Base-by-base conservation (phyloP, 371 early-diverging fungal species). In the Globomyces sp. region DNA sequence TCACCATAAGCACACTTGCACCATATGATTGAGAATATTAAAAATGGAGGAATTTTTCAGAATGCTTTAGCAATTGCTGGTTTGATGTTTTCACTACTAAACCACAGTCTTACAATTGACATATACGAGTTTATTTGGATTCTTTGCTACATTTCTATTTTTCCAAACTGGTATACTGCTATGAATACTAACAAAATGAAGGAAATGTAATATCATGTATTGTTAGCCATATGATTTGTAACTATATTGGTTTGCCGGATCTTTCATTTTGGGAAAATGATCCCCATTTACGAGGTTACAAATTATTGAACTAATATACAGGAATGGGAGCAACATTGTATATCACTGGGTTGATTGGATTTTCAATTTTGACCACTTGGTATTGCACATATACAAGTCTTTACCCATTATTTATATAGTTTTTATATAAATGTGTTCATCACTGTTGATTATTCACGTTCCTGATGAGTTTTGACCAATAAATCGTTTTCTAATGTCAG, bases 71-170 rank as follows among this genome's bases (percentile, higher is more conserved):
- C 39, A n/a, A 49, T 63, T 10, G 44, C 42, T 55, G 55, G 55
- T 55, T 39, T 55, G 55, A n/a, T 6, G 1, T 5, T 4, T 53
- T 43, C 58, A 24, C 24, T 24, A 24, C 24, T 24, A 24, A 24
- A 24, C 24, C 24, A 24, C 65, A 53, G 69, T 64, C 4, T 85
- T 86, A 65, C 88, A 88, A 65, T 85, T 88, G 48, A 24, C 67
- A 0, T 89, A 87, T 67, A 89, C 88, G 0, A 83, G 81, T 4
- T n/a, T 88, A 1, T 89, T 88, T 79, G 90, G 90, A 24, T 86
- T 86, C 86, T 85, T 81, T 70, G 83, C 80, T 8, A 82, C 86
- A 55, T 87, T 77, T 66, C 55, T 85, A 13, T 79, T 87, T 52
- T 36, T 87, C 37, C 77, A 86, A 39, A 79, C 78, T 0, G 82